Evolutionary conservation across 108 stramenopile species (phyloP).

Genomic region (Thalassiosira profunda): DNA sequence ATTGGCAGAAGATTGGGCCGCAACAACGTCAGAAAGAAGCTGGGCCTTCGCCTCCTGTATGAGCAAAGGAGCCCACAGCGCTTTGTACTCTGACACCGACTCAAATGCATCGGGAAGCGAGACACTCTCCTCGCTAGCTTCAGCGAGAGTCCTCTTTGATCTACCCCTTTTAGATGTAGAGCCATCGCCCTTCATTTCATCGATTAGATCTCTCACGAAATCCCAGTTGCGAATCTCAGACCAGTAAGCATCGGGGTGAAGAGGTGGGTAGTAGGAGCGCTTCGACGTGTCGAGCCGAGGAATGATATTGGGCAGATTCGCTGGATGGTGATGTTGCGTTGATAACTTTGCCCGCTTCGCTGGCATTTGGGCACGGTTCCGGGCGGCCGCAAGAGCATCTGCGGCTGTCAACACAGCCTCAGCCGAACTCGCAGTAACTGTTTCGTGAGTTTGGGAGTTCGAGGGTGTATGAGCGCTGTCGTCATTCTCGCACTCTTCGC

Average conservation of each 20-base stretch:
- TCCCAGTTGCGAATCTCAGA: conserved; percentile 37
- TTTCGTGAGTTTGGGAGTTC: too few species aligned
- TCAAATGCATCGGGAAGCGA: conserved; percentile 51
- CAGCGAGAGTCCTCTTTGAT: conserved; percentile 15
- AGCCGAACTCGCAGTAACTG: not conserved
- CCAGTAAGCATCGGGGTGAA: conserved; percentile 51
- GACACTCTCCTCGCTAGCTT: not conserved
- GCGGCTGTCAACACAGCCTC: not conserved
- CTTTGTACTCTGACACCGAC: conserved; percentile 43
- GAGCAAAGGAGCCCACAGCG: conserved; percentile 52
- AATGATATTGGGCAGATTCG: not conserved
- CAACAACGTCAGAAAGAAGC: conserved; percentile 45
- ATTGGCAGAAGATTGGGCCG: conserved; percentile 31
- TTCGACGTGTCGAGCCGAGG: not conserved
- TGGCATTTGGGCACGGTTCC: not conserved
- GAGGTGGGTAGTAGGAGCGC: conserved; percentile 30
- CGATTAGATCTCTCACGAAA: conserved; percentile 37
- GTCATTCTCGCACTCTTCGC: too few species aligned
- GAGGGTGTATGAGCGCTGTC: too few species aligned
- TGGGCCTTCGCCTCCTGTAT: conserved; percentile 58
- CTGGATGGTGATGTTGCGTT: not conserved
- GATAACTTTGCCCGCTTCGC: conserved; percentile 2
- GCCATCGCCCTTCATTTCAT: conserved; percentile 25
- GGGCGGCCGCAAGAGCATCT: not conserved
- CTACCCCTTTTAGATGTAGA: not conserved